Conservation (phyloP, 345 rosid genomes). For the Excoecaria cochinchinensis region DNA sequence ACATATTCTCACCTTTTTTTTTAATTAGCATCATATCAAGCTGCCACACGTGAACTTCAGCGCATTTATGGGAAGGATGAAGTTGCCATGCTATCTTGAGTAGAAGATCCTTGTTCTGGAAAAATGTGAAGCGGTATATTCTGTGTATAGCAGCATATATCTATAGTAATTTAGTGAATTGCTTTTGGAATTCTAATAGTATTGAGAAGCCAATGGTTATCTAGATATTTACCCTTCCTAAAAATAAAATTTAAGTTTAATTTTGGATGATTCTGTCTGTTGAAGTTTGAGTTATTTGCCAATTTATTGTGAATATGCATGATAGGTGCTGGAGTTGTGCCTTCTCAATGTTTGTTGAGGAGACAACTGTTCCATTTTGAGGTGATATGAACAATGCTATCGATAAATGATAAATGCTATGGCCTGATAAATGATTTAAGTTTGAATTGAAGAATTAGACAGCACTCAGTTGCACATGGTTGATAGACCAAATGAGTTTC, state of each 20-base stretch:
- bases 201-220: neutral
- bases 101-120: conserved; percentile 21
- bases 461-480: neutral
- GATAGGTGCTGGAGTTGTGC: neutral
- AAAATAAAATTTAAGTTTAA: neutral
- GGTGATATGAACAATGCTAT: neutral
- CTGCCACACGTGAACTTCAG: conserved; percentile 62
- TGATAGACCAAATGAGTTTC: neutral
- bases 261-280: neutral
- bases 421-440: neutral
- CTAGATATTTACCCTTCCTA: neutral
- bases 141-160: conserved; percentile 23
- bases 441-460: neutral
- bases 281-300: neutral
- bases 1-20: conserved; percentile 1
- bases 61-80: conserved; percentile 62
- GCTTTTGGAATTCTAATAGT: conserved; percentile 3
- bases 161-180: conserved; percentile 1
- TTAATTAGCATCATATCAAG: conserved; percentile 58
- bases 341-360: neutral
- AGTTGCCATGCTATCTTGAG: conserved; percentile 34
- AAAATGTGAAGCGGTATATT: conserved; percentile 17
- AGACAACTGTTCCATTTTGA: neutral
- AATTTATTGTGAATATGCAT: neutral
- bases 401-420: no score